Evolutionary conservation across 1,284 basidiomycete species (phyloP).

Genomic region (Sporisorium graminicola): DNA sequence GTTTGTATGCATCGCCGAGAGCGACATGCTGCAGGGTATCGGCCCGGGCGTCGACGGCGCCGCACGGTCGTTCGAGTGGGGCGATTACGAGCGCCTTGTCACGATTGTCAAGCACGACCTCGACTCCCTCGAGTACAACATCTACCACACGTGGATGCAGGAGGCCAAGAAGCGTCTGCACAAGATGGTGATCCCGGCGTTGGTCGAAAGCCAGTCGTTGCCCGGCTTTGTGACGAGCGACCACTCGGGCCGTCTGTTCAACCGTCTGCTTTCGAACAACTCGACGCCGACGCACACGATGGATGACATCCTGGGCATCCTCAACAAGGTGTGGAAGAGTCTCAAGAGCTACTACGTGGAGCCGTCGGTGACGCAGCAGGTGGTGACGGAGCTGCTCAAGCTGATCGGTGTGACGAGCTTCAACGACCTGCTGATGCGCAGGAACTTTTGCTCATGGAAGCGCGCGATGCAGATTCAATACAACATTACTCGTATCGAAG

Average conservation of each 20-base stretch:
- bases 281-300: conserved; percentile 92
- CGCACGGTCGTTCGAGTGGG: conserved; percentile 94
- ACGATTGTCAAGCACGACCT: conserved; percentile 98
- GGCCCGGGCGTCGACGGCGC: conserved; percentile 90
- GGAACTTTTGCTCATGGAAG: conserved; percentile 99
- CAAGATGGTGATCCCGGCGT: conserved; percentile 98
- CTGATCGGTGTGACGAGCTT: conserved; percentile 97
- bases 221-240: conserved; percentile 98
- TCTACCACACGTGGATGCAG: conserved; percentile 99
- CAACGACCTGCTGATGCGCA: conserved; percentile 97
- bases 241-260: conserved; percentile 90
- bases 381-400: conserved; percentile 94
- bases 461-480: conserved; percentile 75
- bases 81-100: conserved; percentile 94
- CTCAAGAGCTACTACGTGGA: conserved; percentile 99
- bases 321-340: conserved; percentile 99
- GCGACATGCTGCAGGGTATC: conserved; percentile 97
- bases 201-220: conserved; percentile 96
- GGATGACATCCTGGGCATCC: conserved; percentile 96
- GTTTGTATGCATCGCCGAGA: conserved; percentile 97
- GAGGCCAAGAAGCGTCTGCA: conserved; percentile 96
- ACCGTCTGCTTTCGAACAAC: conserved; percentile 83
- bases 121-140: conserved; percentile 98
- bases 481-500: conserved; percentile 81
- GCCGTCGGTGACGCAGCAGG: conserved; percentile 96